Base-by-base conservation (phyloP, 2,329 filamentous ascomycete genomes). In the Colletotrichum cereale region DNA sequence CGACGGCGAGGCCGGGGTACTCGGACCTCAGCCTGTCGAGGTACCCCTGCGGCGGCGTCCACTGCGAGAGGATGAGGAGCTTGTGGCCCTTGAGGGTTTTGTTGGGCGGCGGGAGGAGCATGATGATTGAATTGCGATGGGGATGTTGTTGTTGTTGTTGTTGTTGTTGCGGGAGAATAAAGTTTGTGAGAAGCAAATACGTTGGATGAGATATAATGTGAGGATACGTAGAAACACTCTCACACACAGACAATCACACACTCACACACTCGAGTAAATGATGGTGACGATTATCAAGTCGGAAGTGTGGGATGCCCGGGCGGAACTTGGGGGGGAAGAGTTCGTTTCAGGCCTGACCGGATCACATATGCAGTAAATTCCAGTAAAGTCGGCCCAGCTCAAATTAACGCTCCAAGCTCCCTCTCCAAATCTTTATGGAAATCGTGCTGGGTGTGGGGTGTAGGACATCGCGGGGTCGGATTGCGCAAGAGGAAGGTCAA, bases 1-100 rank as follows among this genome's bases (percentile, higher is more conserved):
- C 75, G 10, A 88, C 76, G 31, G 82, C 67, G n/a, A 89, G 78
- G 8, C 81, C 84, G 0, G 86, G 85, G 66, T 83, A 88, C 48
- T 78, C 73, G 8, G 76, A 71, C 44, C 79, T 77, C 6, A 88
- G 77, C 12, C 75, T 74, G 5, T 83, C 80, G 21, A 84, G 58
- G 64, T 81, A 82, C 2, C 74, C 78, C 0, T 76, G 44, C 0
- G 84, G 77, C 0, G 80, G 78, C 2, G 76, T 73, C 60, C 74
- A 77, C 0, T 81, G 80, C 3, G 79, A 74, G 8, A 86, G 73
- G 62, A 87, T 75, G 31, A 88, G 74, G 34, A 88, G 82, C 73
- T 85, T 85, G 77, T 88, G 86, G 53, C 84, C 85, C 57, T 79
- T 52, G 47, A 72, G 70, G 67, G 70, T 71, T 34, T 63, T 63